Percentiles rank a stretch among this genome's conserved stretches.
phyloP scores from a whole-genome alignment of 495 filamentous ascomycete genomes.

The Echria macrotheca region DNA sequence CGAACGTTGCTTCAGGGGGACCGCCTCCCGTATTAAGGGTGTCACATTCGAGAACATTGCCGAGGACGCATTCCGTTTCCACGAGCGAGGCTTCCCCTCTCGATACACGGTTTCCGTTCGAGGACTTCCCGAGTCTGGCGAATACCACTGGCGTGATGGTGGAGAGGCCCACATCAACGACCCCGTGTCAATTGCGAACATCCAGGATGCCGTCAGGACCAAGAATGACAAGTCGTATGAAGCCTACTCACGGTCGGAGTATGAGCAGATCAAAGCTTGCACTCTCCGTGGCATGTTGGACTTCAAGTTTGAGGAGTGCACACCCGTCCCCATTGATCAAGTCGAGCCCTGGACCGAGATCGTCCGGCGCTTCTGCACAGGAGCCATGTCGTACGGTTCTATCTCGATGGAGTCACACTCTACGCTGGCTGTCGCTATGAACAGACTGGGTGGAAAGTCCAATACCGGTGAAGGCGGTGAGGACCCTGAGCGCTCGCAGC shows the following conservation, averaged over 20 bases:
- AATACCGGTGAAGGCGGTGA: conserved; percentile 99
- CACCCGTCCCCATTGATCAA: conserved; percentile 90
- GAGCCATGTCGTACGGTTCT: conserved; percentile 98
- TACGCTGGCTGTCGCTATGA: conserved; percentile 96
- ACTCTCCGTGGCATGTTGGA: conserved; percentile 95
- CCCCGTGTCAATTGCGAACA: conserved; percentile 89
- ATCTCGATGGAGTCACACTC: conserved; percentile 99
- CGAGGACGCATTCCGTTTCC: conserved; percentile 93
- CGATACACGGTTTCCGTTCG: conserved; percentile 71
- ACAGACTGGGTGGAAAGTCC: conserved; percentile 93
- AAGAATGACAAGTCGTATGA: conserved; percentile 99
- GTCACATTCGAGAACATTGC: conserved; percentile 95
- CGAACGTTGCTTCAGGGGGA: conserved; percentile 93
- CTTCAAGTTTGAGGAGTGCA: conserved; percentile 89
- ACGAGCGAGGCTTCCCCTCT: conserved; percentile 91
- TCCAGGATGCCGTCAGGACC: conserved; percentile 94
- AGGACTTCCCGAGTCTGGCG: conserved; percentile 88
- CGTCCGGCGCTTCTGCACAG: conserved; percentile 95
- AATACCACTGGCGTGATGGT: conserved; percentile 99
- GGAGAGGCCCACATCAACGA: conserved; percentile 99
- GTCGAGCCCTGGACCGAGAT: conserved; percentile 99
- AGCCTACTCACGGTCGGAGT: conserved; percentile 89
- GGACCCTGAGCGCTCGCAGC: conserved; percentile 84
- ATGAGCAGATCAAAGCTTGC: conserved; percentile 97
- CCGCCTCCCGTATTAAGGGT: conserved; percentile 92